Conservation (phyloP, 2,329 filamentous ascomycete species). For the Ophiostoma sp. region DNA sequence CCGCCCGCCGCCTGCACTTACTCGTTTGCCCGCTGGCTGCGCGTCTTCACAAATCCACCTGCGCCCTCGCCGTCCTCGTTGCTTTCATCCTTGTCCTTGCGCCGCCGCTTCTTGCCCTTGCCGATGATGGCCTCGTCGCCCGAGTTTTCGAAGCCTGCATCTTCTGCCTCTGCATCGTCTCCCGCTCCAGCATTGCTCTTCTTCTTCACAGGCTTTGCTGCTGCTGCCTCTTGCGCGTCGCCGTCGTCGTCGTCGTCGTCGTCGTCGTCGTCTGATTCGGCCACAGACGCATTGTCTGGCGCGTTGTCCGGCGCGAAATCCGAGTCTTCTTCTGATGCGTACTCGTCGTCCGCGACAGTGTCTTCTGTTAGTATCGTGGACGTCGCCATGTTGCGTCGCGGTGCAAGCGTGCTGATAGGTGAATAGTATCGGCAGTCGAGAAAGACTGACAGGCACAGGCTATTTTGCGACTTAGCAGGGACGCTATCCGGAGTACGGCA, state of each 20-base stretch:
- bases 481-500: neutral
- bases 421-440: neutral
- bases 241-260: conserved; percentile 29
- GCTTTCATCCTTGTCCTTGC: conserved; percentile 46
- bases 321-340: conserved; percentile 66
- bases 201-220: neutral
- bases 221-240: neutral
- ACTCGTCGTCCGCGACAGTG: conserved; percentile 44
- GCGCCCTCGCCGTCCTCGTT: conserved; percentile 55
- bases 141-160: conserved; percentile 58
- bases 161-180: conserved; percentile 29
- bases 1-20: conserved; percentile 32
- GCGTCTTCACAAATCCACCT: conserved; percentile 64
- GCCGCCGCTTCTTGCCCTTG: conserved; percentile 51
- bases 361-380: conserved; percentile 5
- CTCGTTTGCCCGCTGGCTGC: conserved; percentile 61
- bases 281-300: conserved; percentile 39
- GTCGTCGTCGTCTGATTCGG: conserved; percentile 47
- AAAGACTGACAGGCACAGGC: neutral
- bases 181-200: neutral
- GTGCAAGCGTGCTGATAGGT: neutral
- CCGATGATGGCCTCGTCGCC: conserved; percentile 67
- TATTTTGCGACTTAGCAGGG: no score
- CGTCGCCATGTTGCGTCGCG: neutral
- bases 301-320: conserved; percentile 62